These are phyloP conservation scores for Acacia melanoxylon DNA, from an alignment of 306 rosid species.

Conservation along the genomic window DNA sequence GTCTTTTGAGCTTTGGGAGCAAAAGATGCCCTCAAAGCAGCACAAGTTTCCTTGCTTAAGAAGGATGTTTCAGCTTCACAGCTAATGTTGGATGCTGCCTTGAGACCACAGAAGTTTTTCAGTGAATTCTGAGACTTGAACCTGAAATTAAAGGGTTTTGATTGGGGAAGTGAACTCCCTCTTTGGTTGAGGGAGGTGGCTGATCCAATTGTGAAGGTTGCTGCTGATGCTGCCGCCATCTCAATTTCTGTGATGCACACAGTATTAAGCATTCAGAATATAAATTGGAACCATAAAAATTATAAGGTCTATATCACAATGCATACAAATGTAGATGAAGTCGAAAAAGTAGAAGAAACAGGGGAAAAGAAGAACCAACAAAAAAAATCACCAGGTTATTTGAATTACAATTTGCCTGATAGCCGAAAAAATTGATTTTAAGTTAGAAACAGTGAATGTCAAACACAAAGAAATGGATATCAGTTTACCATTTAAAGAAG, in stretches of 20 bases:
- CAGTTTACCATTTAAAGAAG: not conserved
- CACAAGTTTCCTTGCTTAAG: constrained; percentile 53
- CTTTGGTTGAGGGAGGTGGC: constrained; percentile 46
- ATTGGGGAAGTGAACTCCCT: constrained; percentile 51
- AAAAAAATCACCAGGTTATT: not conserved
- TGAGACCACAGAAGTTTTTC: constrained; percentile 73
- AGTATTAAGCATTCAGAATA: not conserved
- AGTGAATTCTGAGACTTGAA: constrained; percentile 52
- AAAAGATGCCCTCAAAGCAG: constrained; percentile 54
- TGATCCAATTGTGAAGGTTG: constrained; percentile 60
- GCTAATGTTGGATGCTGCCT: constrained; percentile 45
- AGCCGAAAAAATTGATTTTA: not conserved
- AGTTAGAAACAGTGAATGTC: not conserved
- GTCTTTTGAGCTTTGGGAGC: constrained; percentile 57
- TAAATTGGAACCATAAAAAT: not conserved
- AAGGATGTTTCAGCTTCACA: constrained; percentile 59
- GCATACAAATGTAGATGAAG: not conserved
- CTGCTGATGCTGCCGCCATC: constrained; percentile 77
- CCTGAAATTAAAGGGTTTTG: constrained; percentile 53
- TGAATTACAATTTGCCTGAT: not conserved
- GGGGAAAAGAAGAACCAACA: not conserved
- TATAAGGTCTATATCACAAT: not conserved
- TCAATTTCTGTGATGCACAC: constrained; percentile 40
- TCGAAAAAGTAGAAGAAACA: not conserved
- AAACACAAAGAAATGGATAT: not conserved